These are phyloP conservation scores for Penicillium sp. DNA, from an alignment of 2,329 filamentous ascomycete genomes.

Conservation along the genomic window DNA sequence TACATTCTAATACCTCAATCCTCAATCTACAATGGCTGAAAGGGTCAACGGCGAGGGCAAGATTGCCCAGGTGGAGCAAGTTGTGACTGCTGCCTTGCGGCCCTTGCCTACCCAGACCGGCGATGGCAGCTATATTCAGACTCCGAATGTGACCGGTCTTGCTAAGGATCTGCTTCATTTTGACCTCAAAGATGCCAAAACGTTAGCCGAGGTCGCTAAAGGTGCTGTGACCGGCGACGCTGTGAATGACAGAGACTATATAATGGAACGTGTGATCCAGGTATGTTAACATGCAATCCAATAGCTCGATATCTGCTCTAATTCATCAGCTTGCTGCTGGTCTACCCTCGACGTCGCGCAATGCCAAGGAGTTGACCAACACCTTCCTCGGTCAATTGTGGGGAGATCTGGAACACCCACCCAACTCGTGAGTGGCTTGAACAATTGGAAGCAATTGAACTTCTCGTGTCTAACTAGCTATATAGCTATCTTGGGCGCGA, in stretches of 20 bases:
- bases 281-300: conserved; percentile 19
- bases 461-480: conserved; percentile 14
- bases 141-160: conserved; percentile 37
- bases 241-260: conserved; percentile 63
- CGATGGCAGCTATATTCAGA: conserved; percentile 43
- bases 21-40: conserved; percentile 22
- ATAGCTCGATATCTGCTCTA: not conserved
- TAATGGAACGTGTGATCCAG: conserved; percentile 61
- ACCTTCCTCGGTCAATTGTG: conserved; percentile 57
- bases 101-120: conserved; percentile 46
- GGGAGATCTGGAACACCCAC: conserved; percentile 58
- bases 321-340: conserved; percentile 37
- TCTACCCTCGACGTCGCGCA: conserved; percentile 38
- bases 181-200: conserved; percentile 48
- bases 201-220: conserved; percentile 43
- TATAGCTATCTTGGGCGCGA: conserved; percentile 42
- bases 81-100: conserved; percentile 44
- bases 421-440: conserved; percentile 44
- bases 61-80: conserved; percentile 41
- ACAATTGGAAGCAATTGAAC: not conserved
- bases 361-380: conserved; percentile 47
- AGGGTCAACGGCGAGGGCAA: conserved; percentile 32
- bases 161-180: conserved; percentile 51
- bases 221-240: conserved; percentile 52
- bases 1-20: not conserved